Evolutionary conservation across 192 early-diverging fungal genomes (phyloP), one percentile per base, ranked within the genome.

Genomic region (Backusella liffmaniae): DNA sequence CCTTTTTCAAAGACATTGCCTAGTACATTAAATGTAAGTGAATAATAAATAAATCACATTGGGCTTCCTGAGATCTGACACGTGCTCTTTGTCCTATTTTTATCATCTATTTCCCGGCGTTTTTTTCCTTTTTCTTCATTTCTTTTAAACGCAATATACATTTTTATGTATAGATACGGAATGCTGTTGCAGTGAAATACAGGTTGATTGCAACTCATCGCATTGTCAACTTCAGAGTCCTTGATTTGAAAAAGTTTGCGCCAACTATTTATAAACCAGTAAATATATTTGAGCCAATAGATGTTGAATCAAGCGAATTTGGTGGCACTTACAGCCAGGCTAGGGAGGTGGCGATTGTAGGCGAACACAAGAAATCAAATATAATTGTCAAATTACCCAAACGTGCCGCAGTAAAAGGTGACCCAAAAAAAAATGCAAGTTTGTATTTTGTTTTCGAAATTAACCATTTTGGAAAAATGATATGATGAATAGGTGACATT

Each of bases 341-440:
- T 8, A 49, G 42, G 42, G 70, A 71, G 13, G n/a, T 71, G n/a
- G 23, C 23, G 5, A 44, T 71, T 41, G 16, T 21, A 16, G 70
- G 70, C 26, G 42, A 36, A n/a, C 21, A 44, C 29, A 71, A 23
- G 30, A 26, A 21, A 30, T 71, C 70, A 18, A 71, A 39, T 15
- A 71, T 46, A 29, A 30, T 71, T 71, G 70, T 26, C 35, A 71
- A 62, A 62, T 62, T 62, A 62, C 56, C 56, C 23, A 62, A 71
- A 49, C 23, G 70, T 49, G 70, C 70, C 23, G 70, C 70, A 41
- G 70, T 71, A 23, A 71, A 44, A 71, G 42, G 70, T 71, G 46
- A 36, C 18, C n/a, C 15, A 36, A 32, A 36, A 37, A 37, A 67
- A 37, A 36, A 36, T 35, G 32, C 8, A n/a, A 67, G 66, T n/a